Percentiles rank a stretch among this genome's conserved stretches.
These are phyloP conservation scores for Calocera viscosa DNA, from an alignment of 768 basidiomycete genomes.

Conservation along the genomic window DNA sequence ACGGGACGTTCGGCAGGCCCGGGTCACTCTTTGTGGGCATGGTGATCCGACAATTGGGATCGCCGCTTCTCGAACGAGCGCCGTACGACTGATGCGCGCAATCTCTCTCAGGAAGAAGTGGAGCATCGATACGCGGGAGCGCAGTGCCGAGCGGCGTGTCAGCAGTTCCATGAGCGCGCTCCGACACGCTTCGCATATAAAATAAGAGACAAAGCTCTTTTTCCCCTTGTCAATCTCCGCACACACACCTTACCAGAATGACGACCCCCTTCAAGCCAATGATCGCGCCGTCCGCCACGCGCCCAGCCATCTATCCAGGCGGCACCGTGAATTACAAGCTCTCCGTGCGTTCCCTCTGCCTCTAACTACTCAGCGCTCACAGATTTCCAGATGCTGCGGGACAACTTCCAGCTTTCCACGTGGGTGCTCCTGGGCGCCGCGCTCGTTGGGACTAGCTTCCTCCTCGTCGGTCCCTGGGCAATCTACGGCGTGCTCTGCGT, in stretches of 20 bases:
- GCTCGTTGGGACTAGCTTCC: not conserved
- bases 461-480: not conserved
- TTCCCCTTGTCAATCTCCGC: not conserved
- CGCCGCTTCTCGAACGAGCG: too few species aligned
- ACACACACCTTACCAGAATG: not conserved
- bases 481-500: not conserved
- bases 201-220: too few species aligned
- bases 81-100: too few species aligned
- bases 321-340: not conserved
- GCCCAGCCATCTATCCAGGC: not conserved
- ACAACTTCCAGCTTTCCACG: not conserved
- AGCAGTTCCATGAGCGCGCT: too few species aligned
- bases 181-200: too few species aligned
- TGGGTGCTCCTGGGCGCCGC: not conserved
- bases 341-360: not conserved
- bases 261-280: not conserved
- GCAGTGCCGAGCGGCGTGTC: too few species aligned
- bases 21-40: too few species aligned
- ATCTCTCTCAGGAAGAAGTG: too few species aligned
- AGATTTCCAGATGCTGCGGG: not conserved
- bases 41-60: too few species aligned
- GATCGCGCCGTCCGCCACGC: not conserved
- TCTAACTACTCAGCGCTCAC: not conserved
- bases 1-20: too few species aligned
- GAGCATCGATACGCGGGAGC: too few species aligned